These are phyloP conservation scores for Teratosphaeria destructans DNA, from an alignment of 2,329 filamentous ascomycete genomes.

Conservation along the genomic window DNA sequence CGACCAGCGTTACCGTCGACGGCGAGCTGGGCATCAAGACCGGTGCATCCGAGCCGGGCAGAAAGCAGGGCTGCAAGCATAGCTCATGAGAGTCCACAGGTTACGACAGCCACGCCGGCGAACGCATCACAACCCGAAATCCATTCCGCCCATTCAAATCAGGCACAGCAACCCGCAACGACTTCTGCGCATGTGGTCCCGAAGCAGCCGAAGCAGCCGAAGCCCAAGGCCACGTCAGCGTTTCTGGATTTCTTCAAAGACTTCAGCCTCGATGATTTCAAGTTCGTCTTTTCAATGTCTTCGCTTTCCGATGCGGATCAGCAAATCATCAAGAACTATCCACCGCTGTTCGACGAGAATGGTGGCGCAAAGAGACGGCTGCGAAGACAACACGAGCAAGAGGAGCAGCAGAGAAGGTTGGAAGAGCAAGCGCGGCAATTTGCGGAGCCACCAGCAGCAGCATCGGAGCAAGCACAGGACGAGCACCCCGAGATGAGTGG, in stretches of 20 bases:
- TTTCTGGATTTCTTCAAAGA: conserved; percentile 30
- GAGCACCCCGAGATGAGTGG: conserved; percentile 66
- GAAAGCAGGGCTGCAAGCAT: conserved; percentile 74
- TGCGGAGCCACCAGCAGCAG: conserved; percentile 34
- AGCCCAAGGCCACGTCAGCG: conserved; percentile 12
- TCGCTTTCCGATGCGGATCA: conserved; percentile 38
- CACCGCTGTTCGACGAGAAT: conserved; percentile 70
- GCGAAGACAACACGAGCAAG: conserved; percentile 52
- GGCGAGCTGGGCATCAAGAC: conserved; percentile 79
- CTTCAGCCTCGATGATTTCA: conserved; percentile 36
- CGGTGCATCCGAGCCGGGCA: conserved; percentile 55
- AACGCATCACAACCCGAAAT: conserved; percentile 1
- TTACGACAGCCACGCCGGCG: conserved; percentile 28
- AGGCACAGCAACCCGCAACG: conserved; percentile 4
- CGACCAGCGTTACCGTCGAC: conserved; percentile 85
- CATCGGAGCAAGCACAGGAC: neutral
- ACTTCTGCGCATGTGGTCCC: neutral
- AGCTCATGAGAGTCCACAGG: conserved; percentile 71
- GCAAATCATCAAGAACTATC: conserved; percentile 48
- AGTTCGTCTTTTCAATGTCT: conserved; percentile 43
- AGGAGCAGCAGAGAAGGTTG: conserved; percentile 43
- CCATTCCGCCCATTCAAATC: conserved; percentile 6
- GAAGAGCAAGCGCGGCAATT: conserved; percentile 42
- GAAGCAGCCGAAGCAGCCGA: conserved; percentile 1
- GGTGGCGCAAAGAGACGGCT: conserved; percentile 73